phyloP scores from a whole-genome alignment of 768 basidiomycete genomes.

The Trametes cingulata region DNA sequence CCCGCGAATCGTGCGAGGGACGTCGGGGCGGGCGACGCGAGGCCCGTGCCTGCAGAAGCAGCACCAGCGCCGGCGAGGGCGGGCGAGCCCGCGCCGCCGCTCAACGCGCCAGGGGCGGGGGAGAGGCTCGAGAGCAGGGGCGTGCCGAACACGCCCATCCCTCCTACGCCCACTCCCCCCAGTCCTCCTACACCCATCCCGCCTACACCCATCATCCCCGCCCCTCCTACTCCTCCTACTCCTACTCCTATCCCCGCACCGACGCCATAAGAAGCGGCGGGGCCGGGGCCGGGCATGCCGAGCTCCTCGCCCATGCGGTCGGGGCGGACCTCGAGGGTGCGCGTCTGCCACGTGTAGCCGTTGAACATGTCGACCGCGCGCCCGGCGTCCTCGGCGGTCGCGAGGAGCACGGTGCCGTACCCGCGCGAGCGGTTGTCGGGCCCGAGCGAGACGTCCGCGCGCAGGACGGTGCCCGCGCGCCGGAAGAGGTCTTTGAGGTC shows the following conservation, averaged over 20 bases:
- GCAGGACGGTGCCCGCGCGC: constrained; percentile 74
- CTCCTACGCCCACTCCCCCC: constrained; percentile 17
- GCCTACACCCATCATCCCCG: constrained; percentile 1
- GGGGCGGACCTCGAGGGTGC: constrained; percentile 87
- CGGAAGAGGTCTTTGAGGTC: constrained; percentile 98
- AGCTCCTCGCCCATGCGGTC: constrained; percentile 63
- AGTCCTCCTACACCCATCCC: constrained; percentile 27
- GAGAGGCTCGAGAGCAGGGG: constrained; percentile 11
- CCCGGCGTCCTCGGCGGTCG: constrained; percentile 91
- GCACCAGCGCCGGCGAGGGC: neutral
- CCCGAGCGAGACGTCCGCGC: constrained; percentile 55
- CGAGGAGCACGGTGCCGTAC: constrained; percentile 92
- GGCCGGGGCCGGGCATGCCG: constrained; percentile 19
- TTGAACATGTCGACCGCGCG: constrained; percentile 94
- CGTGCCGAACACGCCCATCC: constrained; percentile 6
- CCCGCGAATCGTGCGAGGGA: constrained; percentile 10
- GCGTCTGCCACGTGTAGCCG: constrained; percentile 95
- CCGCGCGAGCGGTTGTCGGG: constrained; percentile 92
- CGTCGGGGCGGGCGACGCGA: constrained; percentile 18
- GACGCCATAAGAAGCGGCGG: neutral
- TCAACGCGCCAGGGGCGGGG: constrained; percentile 1
- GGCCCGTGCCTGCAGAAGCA: neutral
- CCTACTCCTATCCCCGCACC: constrained; percentile 24
- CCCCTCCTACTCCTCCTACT: constrained; percentile 19
- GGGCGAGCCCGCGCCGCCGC: constrained; percentile 13